A percentile compares a stretch with the other conserved stretches of the same genome.
phyloP scores from a whole-genome alignment of 108 stramenopile genomes.

The Hondaea fermentalgiana region DNA sequence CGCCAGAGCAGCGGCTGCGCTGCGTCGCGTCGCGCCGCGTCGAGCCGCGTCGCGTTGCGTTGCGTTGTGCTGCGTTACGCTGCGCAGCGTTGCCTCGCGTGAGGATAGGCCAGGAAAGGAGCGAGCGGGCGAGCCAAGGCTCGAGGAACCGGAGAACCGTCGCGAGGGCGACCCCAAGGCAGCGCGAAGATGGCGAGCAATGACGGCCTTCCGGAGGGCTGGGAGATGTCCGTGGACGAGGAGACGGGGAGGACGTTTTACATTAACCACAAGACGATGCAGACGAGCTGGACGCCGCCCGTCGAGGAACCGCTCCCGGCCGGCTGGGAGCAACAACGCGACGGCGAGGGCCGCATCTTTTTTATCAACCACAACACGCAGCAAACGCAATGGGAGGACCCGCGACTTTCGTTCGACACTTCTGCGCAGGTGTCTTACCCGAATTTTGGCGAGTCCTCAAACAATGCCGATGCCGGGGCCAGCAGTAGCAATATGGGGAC shows the following conservation, averaged over 20 bases:
- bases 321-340: conserved; percentile 19
- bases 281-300: conserved; percentile 15
- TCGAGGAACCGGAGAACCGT: too few relatives aligned
- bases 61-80: too few relatives aligned
- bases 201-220: neutral
- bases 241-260: conserved; percentile 1
- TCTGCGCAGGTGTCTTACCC: neutral
- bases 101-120: too few relatives aligned
- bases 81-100: too few relatives aligned
- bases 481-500: neutral
- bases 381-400: neutral
- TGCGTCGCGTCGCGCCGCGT: too few relatives aligned
- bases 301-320: neutral
- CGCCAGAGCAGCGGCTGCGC: too few relatives aligned
- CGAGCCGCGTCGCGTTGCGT: too few relatives aligned
- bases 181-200: neutral
- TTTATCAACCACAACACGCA: conserved; percentile 16
- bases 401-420: neutral
- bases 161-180: too few relatives aligned
- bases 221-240: conserved; percentile 7
- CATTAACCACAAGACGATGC: conserved; percentile 17
- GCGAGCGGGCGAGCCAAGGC: too few relatives aligned
- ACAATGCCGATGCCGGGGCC: too few relatives aligned
- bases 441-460: too few relatives aligned
- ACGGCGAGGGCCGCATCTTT: neutral